phyloP scores from a whole-genome alignment of 768 basidiomycete genomes.

The Boletus rubroflammeus region DNA sequence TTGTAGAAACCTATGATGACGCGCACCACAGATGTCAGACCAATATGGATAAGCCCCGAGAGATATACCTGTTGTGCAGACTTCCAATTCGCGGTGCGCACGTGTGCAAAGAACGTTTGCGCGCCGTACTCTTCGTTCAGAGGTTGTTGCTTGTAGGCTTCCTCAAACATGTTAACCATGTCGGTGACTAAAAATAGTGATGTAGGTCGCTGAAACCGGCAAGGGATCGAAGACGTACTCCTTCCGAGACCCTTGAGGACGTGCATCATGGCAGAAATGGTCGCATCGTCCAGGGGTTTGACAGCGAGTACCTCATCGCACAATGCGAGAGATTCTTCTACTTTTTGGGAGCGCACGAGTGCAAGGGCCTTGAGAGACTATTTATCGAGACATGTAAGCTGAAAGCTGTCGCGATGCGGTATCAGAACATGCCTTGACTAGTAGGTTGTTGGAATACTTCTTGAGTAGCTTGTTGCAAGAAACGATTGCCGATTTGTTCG shows the following conservation, averaged over 20 bases:
- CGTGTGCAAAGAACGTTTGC: constrained; percentile 84
- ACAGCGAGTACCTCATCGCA: constrained; percentile 77
- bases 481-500: constrained; percentile 82
- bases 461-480: constrained; percentile 85
- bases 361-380: constrained; percentile 85
- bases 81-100: constrained; percentile 80
- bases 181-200: constrained; percentile 53
- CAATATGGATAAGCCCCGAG: not conserved
- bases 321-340: constrained; percentile 74
- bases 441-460: constrained; percentile 71
- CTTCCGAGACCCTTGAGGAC: constrained; percentile 76
- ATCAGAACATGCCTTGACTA: constrained; percentile 54
- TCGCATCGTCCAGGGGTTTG: constrained; percentile 70
- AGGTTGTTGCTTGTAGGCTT: constrained; percentile 80
- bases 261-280: constrained; percentile 79
- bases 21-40: not conserved
- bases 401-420: not conserved
- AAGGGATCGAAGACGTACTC: constrained; percentile 34
- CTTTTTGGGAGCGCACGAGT: constrained; percentile 78
- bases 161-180: constrained; percentile 81
- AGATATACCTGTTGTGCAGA: constrained; percentile 71
- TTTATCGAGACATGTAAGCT: constrained; percentile 12
- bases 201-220: not conserved
- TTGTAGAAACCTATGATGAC: constrained; percentile 60
- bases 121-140: constrained; percentile 77